Evolutionary conservation across 2,329 filamentous ascomycete genomes (phyloP), one percentile per base, ranked within the genome.

Genomic region (Nemania serpens): DNA sequence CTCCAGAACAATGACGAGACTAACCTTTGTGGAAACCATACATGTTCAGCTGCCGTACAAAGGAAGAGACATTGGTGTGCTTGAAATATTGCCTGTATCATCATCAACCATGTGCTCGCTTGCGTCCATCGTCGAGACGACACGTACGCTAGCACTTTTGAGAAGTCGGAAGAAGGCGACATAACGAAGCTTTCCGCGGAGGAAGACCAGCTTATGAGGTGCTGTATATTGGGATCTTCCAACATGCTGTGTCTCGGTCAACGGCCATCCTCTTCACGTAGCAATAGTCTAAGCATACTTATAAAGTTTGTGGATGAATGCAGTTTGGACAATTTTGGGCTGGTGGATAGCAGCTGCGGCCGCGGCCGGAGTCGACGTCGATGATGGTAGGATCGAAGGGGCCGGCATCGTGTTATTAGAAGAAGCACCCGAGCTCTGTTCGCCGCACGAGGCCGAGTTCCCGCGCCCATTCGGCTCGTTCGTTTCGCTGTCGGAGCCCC

Each of bases 251-350:
- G 47, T 51, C 39, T 58, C 29, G 22, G 61, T 72, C 62, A 71
- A 63, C 49, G 20, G n/a, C 43, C 18, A 18, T 37, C 43, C 47
- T 37, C 10, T 17, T 37, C 29, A 37, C 25, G 12, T 39, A n/a
- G 48, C 33, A 3, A 29, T 46, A 13, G 50, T 10, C 59, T 43
- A 64, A 43, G 22, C 89, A 73, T 82, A 97, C 93, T 96, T 97
- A 82, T 98, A 99, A 37, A 99, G 86, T 77, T 99, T 99, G 77
- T 99, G 95, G 67, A 99, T 98, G 73, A 99, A 99, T 20, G 95
- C 95, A 11, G 95, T 98, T 79, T 99, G 95, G 15, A 98, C 93
- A 46, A 97, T 94, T 78, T 99, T 99, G 61, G 95, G 93, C 74
- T 97, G 93, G 73, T 96, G 92, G 54, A 93, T 89, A 49, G 89